Evolutionary conservation across 2,329 filamentous ascomycete species (phyloP).

Genomic region (Epichloe uncinata): DNA sequence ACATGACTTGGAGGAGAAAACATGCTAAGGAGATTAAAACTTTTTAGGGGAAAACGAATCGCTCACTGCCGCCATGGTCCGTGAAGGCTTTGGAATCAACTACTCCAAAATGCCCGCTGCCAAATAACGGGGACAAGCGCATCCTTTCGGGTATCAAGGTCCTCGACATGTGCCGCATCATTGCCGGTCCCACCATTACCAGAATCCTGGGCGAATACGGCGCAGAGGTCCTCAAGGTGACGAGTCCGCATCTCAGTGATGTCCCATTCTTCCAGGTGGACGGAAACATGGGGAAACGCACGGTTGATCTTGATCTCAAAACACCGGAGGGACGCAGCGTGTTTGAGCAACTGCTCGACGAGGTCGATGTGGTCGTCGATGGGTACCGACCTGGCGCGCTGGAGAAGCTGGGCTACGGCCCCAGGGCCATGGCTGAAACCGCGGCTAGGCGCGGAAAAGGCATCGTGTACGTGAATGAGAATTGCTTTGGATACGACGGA

Average conservation of each 20-base stretch:
- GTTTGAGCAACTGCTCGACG: conserved; percentile 46
- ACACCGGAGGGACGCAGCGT: conserved; percentile 33
- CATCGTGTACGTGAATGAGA: conserved; percentile 55
- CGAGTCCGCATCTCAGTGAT: conserved; percentile 52
- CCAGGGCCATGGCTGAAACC: conserved; percentile 37
- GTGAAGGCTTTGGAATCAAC: conserved; percentile 35
- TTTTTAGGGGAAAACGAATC: conserved; percentile 28
- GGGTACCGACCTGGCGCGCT: conserved; percentile 57
- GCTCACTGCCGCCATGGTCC: conserved; percentile 30
- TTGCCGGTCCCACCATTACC: conserved; percentile 61
- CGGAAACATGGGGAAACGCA: conserved; percentile 58
- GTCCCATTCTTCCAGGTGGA: conserved; percentile 63
- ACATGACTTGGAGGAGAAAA: too few relatives aligned
- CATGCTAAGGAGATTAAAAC: too few relatives aligned
- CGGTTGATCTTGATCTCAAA: conserved; percentile 50
- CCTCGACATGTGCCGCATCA: conserved; percentile 61
- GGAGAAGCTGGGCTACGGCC: conserved; percentile 49
- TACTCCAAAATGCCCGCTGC: conserved; percentile 33
- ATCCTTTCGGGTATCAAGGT: conserved; percentile 52
- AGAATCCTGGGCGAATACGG: conserved; percentile 63
- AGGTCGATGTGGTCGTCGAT: conserved; percentile 52
- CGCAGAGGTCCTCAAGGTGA: conserved; percentile 60
- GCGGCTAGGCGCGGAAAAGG: conserved; percentile 44
- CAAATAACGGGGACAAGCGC: conserved; percentile 11
- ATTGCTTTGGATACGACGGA: conserved; percentile 50